phyloP scores from a whole-genome alignment of 1,284 basidiomycete genomes.

The Malassezia sp. region DNA sequence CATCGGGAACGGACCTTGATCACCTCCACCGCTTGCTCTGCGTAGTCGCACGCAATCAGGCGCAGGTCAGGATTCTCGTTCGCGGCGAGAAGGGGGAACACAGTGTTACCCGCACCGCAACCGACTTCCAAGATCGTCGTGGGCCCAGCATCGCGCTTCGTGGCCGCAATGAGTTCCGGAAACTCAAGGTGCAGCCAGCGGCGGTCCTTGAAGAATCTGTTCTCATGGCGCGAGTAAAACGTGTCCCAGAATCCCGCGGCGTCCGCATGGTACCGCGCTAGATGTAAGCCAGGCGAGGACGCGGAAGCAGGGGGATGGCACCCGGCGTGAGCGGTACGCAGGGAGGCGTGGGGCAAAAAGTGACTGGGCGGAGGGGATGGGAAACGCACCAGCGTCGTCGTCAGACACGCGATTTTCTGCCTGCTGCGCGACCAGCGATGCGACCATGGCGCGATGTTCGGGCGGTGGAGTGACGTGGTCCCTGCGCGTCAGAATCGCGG shows the following conservation, averaged over 20 bases:
- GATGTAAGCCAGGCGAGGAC: too few species aligned
- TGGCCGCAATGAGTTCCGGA: constrained; percentile 36
- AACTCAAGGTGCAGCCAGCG: constrained; percentile 43
- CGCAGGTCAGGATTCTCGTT: constrained; percentile 71
- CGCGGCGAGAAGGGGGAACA: constrained; percentile 71
- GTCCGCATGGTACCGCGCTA: constrained; percentile 24
- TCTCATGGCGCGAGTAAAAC: constrained; percentile 38
- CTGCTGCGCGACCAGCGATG: constrained; percentile 23
- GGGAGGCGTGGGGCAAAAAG: not conserved
- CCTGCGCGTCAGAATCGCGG: constrained; percentile 8
- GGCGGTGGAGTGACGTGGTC: constrained; percentile 37
- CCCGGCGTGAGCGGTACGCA: not conserved
- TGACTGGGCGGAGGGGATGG: not conserved
- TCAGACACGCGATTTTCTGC: constrained; percentile 24
- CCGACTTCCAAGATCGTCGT: constrained; percentile 38
- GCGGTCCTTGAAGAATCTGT: constrained; percentile 44
- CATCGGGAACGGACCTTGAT: too few species aligned
- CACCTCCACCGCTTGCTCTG: constrained; percentile 74
- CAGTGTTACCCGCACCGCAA: constrained; percentile 65
- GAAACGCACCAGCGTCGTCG: constrained; percentile 20
- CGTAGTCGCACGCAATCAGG: constrained; percentile 80
- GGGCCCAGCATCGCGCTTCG: constrained; percentile 14
- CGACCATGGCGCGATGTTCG: constrained; percentile 23
- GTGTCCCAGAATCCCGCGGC: constrained; percentile 37
- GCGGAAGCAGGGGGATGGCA: too few species aligned